Evolutionary conservation across 345 rosid genomes (phyloP), one percentile per base, ranked within the genome.

Genomic region (Balakata baccata): DNA sequence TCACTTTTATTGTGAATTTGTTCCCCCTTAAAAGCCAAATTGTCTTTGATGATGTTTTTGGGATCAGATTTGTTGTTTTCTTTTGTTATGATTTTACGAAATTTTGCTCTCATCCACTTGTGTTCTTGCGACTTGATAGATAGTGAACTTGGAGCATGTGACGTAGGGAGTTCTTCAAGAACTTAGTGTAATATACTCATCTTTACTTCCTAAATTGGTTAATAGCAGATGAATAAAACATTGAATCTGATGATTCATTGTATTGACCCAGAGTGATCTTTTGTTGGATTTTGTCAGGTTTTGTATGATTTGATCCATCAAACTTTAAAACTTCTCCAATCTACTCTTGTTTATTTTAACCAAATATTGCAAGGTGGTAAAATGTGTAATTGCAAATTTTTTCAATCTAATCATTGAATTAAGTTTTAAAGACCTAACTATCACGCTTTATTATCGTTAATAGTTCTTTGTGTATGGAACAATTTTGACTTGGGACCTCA

Each of bases 11-110:
- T 41, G 10, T 4, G 51, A 39, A 29, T 22, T 49, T 38, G 3
- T 53, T 9, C 1, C 13, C 45, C 1, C 20, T 46, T 47, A 8
- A 37, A 70, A 57, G 47, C 16, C 37, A 13, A 25, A 45, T 47
- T 72, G 64, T 57, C 23, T 20, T 46, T 18, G 18, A 38, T 18
- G 16, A 29, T 54, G 54, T 53, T 16, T 63, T 62, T 51, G 64
- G 70, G 41, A 47, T 58, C 46, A 43, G 50, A 57, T 53, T 8
- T 51, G 46, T 23, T 57, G 57, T 74, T 57, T 50, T 29, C 45
- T 18, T 12, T 5, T 39, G 14, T 50, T 50, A 16, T 39, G 45
- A 13, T 67, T 51, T 67, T 29, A 25, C 13, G 39, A 10, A 34
- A 51, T 34, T 51, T 34, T 16, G 51, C 7, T 43, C 47, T 64